phyloP scores from a whole-genome alignment of 331 rosid species.

The Arachis monticola region DNA sequence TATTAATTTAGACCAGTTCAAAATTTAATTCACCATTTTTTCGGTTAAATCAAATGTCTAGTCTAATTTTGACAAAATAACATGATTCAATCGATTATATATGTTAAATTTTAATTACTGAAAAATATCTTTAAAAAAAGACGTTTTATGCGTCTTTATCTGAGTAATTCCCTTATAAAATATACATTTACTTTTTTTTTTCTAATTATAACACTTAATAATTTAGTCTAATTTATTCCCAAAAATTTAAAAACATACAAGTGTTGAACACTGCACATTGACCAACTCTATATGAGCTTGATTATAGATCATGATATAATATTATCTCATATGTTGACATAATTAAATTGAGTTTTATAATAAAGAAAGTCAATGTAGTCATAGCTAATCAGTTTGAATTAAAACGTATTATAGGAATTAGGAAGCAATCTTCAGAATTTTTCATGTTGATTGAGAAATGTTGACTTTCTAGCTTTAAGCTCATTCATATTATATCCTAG shows the following conservation, averaged over 20 bases:
- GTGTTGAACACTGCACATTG: background rate
- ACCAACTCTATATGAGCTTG: background rate
- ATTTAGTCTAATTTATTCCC: background rate
- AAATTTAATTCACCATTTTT: too few species aligned
- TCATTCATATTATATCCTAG: background rate
- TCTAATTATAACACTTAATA: background rate
- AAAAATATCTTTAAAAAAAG: too few species aligned
- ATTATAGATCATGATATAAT: slow-evolving; percentile 7
- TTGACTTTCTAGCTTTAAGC: background rate
- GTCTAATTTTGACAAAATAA: too few species aligned
- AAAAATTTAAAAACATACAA: background rate
- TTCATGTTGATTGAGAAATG: slow-evolving; percentile 4
- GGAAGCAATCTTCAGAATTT: background rate
- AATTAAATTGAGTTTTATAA: background rate
- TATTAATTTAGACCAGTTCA: too few species aligned
- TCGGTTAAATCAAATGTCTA: too few species aligned
- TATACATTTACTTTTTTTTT: background rate
- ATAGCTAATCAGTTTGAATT: background rate
- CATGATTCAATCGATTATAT: too few species aligned
- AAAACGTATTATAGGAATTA: background rate
- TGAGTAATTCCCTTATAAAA: too few species aligned
- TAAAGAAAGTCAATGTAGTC: slow-evolving; percentile 5
- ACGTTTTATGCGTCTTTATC: too few species aligned
- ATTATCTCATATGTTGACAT: background rate
- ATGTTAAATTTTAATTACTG: too few species aligned